Conservation (phyloP, 352 stramenopile species). For the Phytophthora colocasiae region DNA sequence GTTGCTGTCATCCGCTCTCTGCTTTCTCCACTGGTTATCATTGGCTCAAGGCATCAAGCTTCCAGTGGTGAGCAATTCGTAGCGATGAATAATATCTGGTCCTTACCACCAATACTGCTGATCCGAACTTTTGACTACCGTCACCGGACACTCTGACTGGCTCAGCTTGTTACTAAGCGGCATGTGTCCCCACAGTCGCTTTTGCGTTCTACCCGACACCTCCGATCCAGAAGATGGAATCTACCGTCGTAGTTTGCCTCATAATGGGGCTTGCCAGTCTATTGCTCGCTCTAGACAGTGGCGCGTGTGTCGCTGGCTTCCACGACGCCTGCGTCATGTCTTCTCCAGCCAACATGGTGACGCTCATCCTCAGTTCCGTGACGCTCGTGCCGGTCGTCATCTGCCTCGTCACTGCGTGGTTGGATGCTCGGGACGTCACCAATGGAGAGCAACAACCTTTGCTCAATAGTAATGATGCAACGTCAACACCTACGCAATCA, state of each 20-base stretch:
- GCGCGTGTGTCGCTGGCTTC: slow-evolving; percentile 1
- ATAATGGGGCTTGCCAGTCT: slow-evolving; percentile 7
- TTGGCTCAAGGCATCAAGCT: slow-evolving; percentile 14
- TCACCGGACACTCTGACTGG: no score
- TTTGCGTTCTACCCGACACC: not conserved
- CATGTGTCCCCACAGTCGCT: not conserved
- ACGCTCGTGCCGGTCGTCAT: slow-evolving; percentile 13
- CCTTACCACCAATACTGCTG: slow-evolving; percentile 11
- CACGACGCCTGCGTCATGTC: slow-evolving; percentile 15
- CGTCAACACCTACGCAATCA: slow-evolving; percentile 10
- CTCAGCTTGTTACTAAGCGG: not conserved
- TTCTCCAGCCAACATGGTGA: slow-evolving; percentile 20
- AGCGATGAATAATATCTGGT: slow-evolving; percentile 4
- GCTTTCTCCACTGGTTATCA: not conserved
- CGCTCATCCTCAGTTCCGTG: slow-evolving; percentile 17
- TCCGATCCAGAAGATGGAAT: slow-evolving; percentile 8
- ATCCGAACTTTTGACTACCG: no score
- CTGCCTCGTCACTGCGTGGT: slow-evolving; percentile 19
- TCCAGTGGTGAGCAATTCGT: not conserved
- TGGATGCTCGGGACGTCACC: slow-evolving; percentile 2
- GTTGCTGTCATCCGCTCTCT: not conserved
- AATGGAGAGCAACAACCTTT: slow-evolving; percentile 8
- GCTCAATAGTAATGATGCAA: slow-evolving; percentile 1
- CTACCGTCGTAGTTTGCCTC: slow-evolving; percentile 14
- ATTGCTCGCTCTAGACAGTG: slow-evolving; percentile 14